Percentiles rank a stretch among this genome's conserved stretches.
Conservation (phyloP, 306 rosid species). For the Pyrus bretschneideri region DNA sequence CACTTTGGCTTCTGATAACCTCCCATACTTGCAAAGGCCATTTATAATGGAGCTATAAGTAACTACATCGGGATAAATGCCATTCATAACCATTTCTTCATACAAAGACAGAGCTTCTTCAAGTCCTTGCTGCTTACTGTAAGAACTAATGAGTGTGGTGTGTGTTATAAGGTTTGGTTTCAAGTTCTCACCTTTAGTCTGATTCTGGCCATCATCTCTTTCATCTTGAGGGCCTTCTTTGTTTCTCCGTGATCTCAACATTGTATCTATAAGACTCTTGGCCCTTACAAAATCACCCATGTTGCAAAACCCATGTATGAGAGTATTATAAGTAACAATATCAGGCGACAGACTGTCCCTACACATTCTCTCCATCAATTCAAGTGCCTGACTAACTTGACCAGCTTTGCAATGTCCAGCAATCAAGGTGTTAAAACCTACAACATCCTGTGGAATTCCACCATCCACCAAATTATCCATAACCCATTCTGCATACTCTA, state of each 20-base stretch:
- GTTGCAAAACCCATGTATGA: constrained; percentile 57
- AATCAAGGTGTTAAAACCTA: constrained; percentile 52
- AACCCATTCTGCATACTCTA: constrained; percentile 53
- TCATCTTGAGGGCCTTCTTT: constrained; percentile 16
- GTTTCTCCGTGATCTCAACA: constrained; percentile 28
- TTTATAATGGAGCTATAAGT: constrained; percentile 54
- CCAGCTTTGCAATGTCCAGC: constrained; percentile 65
- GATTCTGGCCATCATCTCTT: constrained; percentile 12
- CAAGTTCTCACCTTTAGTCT: constrained; percentile 18
- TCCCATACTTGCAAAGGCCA: constrained; percentile 75
- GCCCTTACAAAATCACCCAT: constrained; percentile 45
- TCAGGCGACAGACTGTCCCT: constrained; percentile 35
- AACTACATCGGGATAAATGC: constrained; percentile 66
- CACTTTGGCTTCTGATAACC: constrained; percentile 51
- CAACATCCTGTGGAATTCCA: constrained; percentile 38
- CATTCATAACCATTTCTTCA: constrained; percentile 64
- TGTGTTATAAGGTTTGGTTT: constrained; percentile 53
- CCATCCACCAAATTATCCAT: constrained; percentile 44
- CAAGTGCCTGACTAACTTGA: constrained; percentile 37
- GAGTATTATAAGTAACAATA: constrained; percentile 59
- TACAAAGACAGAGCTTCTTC: constrained; percentile 60
- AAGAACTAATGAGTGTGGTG: constrained; percentile 55
- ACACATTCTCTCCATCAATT: constrained; percentile 39
- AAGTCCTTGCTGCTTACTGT: constrained; percentile 38
- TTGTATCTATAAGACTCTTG: constrained; percentile 34